Base-by-base conservation (phyloP, 306 rosid species). In the Inga oerstediana region DNA sequence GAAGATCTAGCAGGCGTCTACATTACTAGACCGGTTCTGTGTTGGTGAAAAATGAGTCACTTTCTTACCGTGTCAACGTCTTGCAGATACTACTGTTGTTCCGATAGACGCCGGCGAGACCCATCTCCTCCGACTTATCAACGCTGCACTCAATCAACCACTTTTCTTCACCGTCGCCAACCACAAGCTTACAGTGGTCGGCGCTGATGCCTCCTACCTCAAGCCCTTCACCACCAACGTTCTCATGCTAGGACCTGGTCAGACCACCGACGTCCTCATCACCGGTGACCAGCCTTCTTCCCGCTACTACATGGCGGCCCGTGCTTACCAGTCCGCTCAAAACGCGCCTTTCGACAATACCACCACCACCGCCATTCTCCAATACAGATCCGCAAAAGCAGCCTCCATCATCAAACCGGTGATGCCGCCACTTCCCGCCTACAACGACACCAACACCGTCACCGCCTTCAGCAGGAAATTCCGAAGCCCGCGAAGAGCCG, bases 161-260 rank as follows among this genome's bases (percentile, higher is more conserved):
- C 86, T 96, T 2, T 96, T 96, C 87, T 92, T 96, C 86, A 75
- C 86, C 12, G 85, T 96, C 13, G 99, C 99, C 11, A 96, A 96
- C 84, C 99, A 96, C 85, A 91, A 84, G 46, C 74, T 96, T 41
- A 96, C 88, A 7, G 98, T 96, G 62, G 99, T 96, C 2, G 89
- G 97, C 2, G 99, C 99, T 5, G 99, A 96, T 37, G 98, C 99
- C 73, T 89, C 99, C 7, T 96, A 96, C 87, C 75, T 89, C 2
- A 96, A 96, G 66, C 99, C 98, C 15, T 96, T 96, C 89, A 92
- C 94, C 74, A 93, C 98, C 78, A 51, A 43, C 0, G 88, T 87
- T 61, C 77, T 96, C 59, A 92, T 96, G 99, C 82, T 96, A 3
- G 98, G 98, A 44, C 99, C 99, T 1, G 99, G 99, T 24, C 99